These are phyloP conservation scores for Cercospora sp. DNA, from an alignment of 2,329 filamentous ascomycete genomes.

Conservation along the genomic window DNA sequence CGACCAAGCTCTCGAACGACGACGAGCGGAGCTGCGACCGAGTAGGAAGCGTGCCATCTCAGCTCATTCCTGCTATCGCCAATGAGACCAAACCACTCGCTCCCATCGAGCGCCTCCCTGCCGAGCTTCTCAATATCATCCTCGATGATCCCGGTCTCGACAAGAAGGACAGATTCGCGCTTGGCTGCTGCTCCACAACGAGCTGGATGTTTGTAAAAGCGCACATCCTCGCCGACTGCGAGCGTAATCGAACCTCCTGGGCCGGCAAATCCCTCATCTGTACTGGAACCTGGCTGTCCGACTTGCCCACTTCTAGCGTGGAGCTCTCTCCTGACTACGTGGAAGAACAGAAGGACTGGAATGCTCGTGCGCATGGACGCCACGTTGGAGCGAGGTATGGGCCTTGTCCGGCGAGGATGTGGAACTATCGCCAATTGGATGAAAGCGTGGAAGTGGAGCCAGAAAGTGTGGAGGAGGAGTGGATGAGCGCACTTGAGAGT, in stretches of 20 bases:
- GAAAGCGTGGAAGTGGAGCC: background rate
- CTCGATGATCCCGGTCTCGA: background rate
- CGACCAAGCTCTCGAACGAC: too few relatives aligned
- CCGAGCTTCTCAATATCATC: background rate
- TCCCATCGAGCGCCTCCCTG: background rate
- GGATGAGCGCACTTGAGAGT: background rate
- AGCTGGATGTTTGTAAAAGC: background rate
- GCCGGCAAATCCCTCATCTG: background rate
- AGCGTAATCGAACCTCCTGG: background rate
- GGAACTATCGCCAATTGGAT: background rate
- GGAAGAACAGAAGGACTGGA: background rate
- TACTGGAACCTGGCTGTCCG: background rate
- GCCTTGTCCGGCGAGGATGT: background rate
- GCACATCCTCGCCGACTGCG: background rate
- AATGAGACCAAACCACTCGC: background rate
- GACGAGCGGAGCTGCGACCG: too few relatives aligned
- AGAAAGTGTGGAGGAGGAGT: background rate
- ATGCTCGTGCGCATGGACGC: background rate
- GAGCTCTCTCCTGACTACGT: background rate
- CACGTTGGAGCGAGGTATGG: background rate
- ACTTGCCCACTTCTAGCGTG: background rate
- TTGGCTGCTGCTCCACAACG: background rate
- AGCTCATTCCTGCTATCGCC: too few relatives aligned
- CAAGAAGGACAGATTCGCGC: background rate
- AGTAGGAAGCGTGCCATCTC: too few relatives aligned